Conservation (phyloP, 768 basidiomycete species). For the Boletus pseudopeckii region DNA sequence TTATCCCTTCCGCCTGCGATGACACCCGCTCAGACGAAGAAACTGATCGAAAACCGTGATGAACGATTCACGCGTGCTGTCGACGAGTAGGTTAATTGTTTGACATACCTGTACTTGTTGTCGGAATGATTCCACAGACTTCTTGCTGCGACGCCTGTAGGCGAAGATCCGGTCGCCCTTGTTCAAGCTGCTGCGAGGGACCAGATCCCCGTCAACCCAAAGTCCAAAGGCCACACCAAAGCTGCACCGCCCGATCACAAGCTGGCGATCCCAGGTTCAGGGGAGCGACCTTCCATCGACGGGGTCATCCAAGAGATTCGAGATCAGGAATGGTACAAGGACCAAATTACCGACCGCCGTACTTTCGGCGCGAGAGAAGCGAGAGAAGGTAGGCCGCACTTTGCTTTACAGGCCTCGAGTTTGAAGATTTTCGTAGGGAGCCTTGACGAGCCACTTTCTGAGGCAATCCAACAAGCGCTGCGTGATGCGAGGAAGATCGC, state of each 20-base stretch:
- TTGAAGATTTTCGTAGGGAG: slow-evolving; percentile 31
- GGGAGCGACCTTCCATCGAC: slow-evolving; percentile 55
- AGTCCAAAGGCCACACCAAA: slow-evolving; percentile 1
- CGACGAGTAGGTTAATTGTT: slow-evolving; percentile 50
- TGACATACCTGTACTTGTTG: neutral
- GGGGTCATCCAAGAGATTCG: slow-evolving; percentile 56
- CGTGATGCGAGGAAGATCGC: slow-evolving; percentile 55
- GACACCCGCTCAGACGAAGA: slow-evolving; percentile 58
- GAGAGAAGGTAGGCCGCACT: slow-evolving; percentile 41
- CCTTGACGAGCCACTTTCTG: slow-evolving; percentile 58
- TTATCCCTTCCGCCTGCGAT: slow-evolving; percentile 35
- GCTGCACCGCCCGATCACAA: slow-evolving; percentile 1
- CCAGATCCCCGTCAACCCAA: slow-evolving; percentile 68
- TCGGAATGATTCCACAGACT: slow-evolving; percentile 40
- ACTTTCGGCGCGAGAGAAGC: slow-evolving; percentile 52
- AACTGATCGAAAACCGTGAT: slow-evolving; percentile 70
- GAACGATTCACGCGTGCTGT: slow-evolving; percentile 60
- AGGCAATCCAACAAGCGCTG: slow-evolving; percentile 53
- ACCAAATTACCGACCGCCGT: slow-evolving; percentile 61
- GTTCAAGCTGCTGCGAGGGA: slow-evolving; percentile 65
- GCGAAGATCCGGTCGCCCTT: slow-evolving; percentile 60
- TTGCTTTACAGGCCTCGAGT: neutral
- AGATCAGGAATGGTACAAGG: slow-evolving; percentile 60
- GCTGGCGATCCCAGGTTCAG: slow-evolving; percentile 36
- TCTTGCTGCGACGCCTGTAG: slow-evolving; percentile 45